Base-by-base conservation (phyloP, 345 rosid species). In the Hevea brasiliensis region DNA sequence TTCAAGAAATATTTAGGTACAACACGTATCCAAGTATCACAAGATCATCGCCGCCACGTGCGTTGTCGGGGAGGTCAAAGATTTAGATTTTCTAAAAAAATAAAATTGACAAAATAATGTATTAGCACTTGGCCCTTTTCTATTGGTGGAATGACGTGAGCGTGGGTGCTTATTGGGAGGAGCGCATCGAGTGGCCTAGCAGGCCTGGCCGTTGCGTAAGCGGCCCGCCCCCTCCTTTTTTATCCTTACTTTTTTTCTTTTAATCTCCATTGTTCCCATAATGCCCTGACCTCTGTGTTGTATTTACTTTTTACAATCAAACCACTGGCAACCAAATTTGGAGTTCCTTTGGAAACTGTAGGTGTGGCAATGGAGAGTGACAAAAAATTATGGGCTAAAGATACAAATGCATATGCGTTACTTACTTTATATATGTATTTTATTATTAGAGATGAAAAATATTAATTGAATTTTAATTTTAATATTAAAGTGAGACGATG, bases 1-100 rank as follows among this genome's bases (percentile, higher is more conserved):
- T n/a, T n/a, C 37, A 32, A 32, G 37, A 4, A 32, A 2, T 32
- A 32, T 32, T 32, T 32, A 32, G 37, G 3, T 40, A 37, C 40
- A 6, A 65, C 44, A 53, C 61, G 11, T 12, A 40, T 55, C 44
- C 44, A 48, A 18, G 6, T 15, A 60, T 48, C 74, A 61, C 72
- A 73, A 8, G 58, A 82, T 82, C 75, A 62, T 32, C 78, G 77
- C 79, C 74, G 77, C 79, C 81, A 80, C 81, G 77, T 80, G 79
- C 73, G 77, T 40, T 77, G 81, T 71, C 74, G 67, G 74, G 57
- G 42, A 75, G 75, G 82, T 75, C 82, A 78, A 69, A 53, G 65
- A 55, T n/a, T 40, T 1, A 17, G 21, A 37, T 12, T 32, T 35
- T 23, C 0, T 24, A 4, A 12, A 48, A 65, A 35, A 14, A 32